These are phyloP conservation scores for Linanthus parryae DNA, from an alignment of 148 eudicot species.

Conservation along the genomic window DNA sequence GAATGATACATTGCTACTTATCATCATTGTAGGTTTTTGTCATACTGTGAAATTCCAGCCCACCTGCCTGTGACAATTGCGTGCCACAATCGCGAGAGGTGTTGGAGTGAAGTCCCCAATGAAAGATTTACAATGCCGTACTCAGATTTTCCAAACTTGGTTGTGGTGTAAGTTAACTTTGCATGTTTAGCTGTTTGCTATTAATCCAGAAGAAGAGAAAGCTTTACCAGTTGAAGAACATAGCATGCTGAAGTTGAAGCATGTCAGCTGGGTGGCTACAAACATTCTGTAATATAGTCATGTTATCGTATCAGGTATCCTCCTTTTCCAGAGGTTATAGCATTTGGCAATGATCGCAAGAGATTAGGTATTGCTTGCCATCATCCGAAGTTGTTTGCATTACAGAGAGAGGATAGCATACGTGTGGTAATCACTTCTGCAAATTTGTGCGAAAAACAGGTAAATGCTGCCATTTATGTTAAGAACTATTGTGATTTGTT, in stretches of 20 bases:
- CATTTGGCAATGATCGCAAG: conserved; percentile 76
- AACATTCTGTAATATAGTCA: conserved; percentile 10
- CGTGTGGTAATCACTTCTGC: conserved; percentile 85
- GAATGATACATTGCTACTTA: no score
- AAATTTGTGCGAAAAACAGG: conserved; percentile 84
- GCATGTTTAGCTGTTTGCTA: conserved; percentile 4
- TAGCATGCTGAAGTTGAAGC: not conserved
- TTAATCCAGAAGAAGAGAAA: conserved; percentile 5
- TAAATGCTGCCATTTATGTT: conserved; percentile 12
- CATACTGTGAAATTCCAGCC: conserved; percentile 68
- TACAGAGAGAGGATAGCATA: conserved; percentile 71
- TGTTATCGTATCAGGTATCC: conserved; percentile 56
- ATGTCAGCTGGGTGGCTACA: conserved; percentile 13
- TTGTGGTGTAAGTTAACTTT: conserved; percentile 61
- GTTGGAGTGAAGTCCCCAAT: conserved; percentile 70
- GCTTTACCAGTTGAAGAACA: not conserved
- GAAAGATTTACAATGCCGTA: conserved; percentile 59
- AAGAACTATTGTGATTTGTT: not conserved
- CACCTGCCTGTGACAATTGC: conserved; percentile 76
- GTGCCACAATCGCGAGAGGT: conserved; percentile 71
- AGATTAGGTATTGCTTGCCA: conserved; percentile 83
- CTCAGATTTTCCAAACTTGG: conserved; percentile 67
- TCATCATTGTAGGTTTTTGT: conserved; percentile 76
- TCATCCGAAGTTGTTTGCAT: conserved; percentile 81
- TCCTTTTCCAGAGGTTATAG: conserved; percentile 81